Evolutionary conservation across 2,329 filamentous ascomycete species (phyloP).

Genomic region (Aspergillus transmontanensis): DNA sequence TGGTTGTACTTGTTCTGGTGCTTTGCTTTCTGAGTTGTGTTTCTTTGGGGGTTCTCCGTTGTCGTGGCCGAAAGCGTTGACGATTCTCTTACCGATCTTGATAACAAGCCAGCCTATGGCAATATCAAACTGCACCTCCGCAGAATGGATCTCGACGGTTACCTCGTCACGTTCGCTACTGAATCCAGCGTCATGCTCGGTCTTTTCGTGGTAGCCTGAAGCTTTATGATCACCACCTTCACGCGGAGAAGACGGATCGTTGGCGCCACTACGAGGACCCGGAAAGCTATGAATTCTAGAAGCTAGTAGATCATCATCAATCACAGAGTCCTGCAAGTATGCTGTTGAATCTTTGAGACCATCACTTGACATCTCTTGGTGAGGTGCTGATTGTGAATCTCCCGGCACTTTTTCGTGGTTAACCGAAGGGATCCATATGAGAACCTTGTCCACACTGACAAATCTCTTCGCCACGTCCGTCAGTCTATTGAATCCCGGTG

Average conservation of each 20-base stretch:
- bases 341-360: constrained; percentile 25
- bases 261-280: constrained; percentile 22
- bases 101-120: constrained; percentile 44
- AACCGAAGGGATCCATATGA: constrained; percentile 40
- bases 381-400: constrained; percentile 8
- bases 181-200: constrained; percentile 5
- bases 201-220: constrained; percentile 8
- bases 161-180: constrained; percentile 20
- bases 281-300: constrained; percentile 27
- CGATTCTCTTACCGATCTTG: constrained; percentile 39
- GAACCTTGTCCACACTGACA: constrained; percentile 36
- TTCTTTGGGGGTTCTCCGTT: constrained; percentile 13
- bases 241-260: constrained; percentile 17
- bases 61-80: constrained; percentile 21
- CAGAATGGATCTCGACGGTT: constrained; percentile 35
- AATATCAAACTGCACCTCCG: constrained; percentile 41
- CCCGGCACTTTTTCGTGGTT: constrained; percentile 13
- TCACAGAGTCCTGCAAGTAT: constrained; percentile 23
- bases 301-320: constrained; percentile 27
- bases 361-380: constrained; percentile 17
- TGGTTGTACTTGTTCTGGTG: constrained; percentile 9
- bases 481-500: constrained; percentile 22
- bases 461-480: constrained; percentile 38
- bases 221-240: constrained; percentile 14
- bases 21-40: constrained; percentile 9